Evolutionary conservation across 1,139 yeast genomes (phyloP).

Genomic region (Saccharomycopsis crataegensis): DNA sequence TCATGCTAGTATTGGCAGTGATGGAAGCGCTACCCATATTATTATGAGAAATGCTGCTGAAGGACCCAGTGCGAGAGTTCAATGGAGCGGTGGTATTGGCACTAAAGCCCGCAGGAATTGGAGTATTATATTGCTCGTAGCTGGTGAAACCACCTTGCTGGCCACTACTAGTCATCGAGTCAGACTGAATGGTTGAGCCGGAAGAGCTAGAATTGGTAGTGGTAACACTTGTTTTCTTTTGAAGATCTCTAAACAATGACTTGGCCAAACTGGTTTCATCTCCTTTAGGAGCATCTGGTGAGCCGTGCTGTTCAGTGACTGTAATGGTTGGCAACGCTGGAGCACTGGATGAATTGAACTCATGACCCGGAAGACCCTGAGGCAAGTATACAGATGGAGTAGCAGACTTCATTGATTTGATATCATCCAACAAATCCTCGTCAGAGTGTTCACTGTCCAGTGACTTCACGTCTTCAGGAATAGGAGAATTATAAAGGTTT

Average conservation of each 20-base stretch:
- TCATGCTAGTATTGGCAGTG: background rate
- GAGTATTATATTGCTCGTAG: too few species aligned
- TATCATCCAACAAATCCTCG: conserved; percentile 11
- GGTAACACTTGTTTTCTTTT: conserved; percentile 3
- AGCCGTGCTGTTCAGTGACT: background rate
- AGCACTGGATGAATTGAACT: background rate
- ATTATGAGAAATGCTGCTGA: background rate
- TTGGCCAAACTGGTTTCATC: conserved; percentile 2
- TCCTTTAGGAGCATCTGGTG: background rate
- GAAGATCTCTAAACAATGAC: conserved; percentile 1
- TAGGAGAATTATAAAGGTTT: background rate
- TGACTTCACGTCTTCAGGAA: background rate
- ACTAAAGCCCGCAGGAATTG: conserved; percentile 6
- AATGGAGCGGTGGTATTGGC: conserved; percentile 9
- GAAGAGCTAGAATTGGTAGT: too few species aligned
- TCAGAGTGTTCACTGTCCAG: conserved; percentile 1
- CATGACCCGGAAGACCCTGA: background rate
- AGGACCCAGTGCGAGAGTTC: background rate
- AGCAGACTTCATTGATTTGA: conserved; percentile 3
- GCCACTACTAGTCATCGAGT: too few species aligned
- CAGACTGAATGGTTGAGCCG: too few species aligned
- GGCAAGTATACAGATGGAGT: background rate
- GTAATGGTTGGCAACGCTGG: conserved; percentile 16
- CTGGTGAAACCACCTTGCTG: too few species aligned
- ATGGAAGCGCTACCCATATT: background rate